Conservation (phyloP, 129 eudicot genomes). For the Chrysanthemum makinoi region DNA sequence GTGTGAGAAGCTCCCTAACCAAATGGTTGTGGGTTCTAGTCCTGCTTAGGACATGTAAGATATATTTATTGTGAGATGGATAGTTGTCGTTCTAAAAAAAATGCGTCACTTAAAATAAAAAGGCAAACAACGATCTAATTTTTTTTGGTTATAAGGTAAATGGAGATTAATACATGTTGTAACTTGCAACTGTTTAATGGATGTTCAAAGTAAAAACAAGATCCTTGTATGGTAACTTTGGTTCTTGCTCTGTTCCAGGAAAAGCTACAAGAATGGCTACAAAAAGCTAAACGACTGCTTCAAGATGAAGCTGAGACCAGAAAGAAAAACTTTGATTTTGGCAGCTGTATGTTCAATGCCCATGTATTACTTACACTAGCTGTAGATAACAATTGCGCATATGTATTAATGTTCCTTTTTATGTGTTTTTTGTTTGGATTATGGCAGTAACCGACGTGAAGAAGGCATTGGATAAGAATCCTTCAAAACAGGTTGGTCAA, state of each 20-base stretch:
- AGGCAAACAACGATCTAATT: not conserved
- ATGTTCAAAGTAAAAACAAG: not conserved
- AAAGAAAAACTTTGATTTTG: constrained; percentile 49
- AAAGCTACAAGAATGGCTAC: constrained; percentile 79
- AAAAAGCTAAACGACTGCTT: constrained; percentile 47
- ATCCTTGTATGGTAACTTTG: constrained; percentile 1
- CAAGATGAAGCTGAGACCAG: constrained; percentile 44
- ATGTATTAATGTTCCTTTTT: not conserved
- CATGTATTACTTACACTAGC: not conserved
- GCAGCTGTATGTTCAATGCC: constrained; percentile 45
- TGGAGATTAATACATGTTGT: not conserved
- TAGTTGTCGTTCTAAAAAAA: too few relatives aligned
- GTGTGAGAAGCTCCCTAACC: too few relatives aligned
- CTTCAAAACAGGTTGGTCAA: constrained; percentile 57
- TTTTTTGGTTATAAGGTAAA: not conserved
- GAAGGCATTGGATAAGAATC: constrained; percentile 56
- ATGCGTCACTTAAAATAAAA: not conserved
- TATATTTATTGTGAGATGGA: too few relatives aligned
- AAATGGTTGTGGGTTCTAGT: too few relatives aligned
- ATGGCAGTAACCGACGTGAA: constrained; percentile 56
- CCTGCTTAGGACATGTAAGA: too few relatives aligned
- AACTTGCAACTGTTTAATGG: not conserved
- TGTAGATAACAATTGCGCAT: not conserved
- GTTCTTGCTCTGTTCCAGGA: constrained; percentile 47
- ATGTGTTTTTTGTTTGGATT: constrained; percentile 21